Evolutionary conservation across 169 alveolate species (phyloP).

Genomic region (Plasmodium malariae): DNA sequence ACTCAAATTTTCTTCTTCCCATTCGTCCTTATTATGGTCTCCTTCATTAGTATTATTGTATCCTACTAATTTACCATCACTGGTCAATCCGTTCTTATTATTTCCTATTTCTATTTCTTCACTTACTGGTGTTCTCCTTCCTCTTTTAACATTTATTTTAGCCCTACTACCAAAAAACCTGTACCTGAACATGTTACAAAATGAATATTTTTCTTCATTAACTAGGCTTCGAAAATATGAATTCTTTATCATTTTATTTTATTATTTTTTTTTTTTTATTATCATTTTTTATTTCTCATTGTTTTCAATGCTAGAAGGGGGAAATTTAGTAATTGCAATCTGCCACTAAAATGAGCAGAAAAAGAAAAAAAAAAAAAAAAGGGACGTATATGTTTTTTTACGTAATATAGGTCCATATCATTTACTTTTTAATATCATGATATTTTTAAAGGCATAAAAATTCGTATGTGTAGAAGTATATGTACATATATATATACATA

Average conservation of each 20-base stretch:
- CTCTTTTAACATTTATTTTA: not conserved
- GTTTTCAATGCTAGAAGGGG: no score
- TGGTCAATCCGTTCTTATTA: not conserved
- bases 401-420: no score
- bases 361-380: not conserved
- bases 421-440: no score
- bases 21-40: not conserved
- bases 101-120: not conserved
- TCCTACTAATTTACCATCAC: not conserved
- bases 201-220: not conserved
- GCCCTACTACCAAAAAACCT: not conserved
- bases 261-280: not conserved
- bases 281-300: no score
- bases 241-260: constrained; percentile 1
- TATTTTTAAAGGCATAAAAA: no score
- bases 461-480: no score
- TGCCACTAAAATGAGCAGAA: not conserved
- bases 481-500: no score
- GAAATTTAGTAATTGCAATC: no score
- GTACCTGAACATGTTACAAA: not conserved
- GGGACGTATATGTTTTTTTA: not conserved
- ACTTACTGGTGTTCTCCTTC: not conserved
- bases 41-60: not conserved
- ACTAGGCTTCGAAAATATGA: not conserved
- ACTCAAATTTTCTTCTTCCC: not conserved